These are phyloP conservation scores for Populus simonii DNA, from an alignment of 345 rosid species.

Conservation along the genomic window DNA sequence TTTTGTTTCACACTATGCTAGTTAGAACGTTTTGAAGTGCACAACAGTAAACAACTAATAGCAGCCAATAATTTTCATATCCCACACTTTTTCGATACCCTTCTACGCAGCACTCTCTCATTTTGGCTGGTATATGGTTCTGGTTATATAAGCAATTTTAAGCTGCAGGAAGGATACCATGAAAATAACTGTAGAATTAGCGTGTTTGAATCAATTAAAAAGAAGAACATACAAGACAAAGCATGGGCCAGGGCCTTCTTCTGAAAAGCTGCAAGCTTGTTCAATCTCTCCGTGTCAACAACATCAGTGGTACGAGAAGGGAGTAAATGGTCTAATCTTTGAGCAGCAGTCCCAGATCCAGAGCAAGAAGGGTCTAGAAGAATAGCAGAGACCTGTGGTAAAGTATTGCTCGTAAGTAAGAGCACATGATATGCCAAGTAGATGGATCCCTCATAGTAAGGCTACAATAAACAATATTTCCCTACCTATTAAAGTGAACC, in stretches of 20 bases:
- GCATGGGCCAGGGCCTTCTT: constrained; percentile 86
- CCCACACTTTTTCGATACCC: too few relatives aligned
- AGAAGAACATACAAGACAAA: constrained; percentile 54
- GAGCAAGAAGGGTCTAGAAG: constrained; percentile 96
- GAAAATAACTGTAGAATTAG: neutral
- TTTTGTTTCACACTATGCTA: too few relatives aligned
- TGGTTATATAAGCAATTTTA: neutral
- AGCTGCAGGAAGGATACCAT: neutral
- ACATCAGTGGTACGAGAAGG: constrained; percentile 52
- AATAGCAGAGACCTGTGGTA: constrained; percentile 65
- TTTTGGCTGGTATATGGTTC: too few relatives aligned
- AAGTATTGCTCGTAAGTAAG: neutral
- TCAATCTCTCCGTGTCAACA: constrained; percentile 49
- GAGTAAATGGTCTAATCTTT: constrained; percentile 85
- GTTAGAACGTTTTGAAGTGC: neutral
- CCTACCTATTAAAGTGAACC: too few relatives aligned
- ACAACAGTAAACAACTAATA: neutral
- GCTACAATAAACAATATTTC: too few relatives aligned
- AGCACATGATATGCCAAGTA: neutral
- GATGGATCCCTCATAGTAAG: neutral
- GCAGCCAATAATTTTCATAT: too few relatives aligned
- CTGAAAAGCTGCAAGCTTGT: constrained; percentile 77
- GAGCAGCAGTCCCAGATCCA: constrained; percentile 80
- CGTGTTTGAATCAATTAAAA: neutral
- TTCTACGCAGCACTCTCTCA: too few relatives aligned